Conservation (phyloP, 306 rosid genomes). For the Rubus idaeus region DNA sequence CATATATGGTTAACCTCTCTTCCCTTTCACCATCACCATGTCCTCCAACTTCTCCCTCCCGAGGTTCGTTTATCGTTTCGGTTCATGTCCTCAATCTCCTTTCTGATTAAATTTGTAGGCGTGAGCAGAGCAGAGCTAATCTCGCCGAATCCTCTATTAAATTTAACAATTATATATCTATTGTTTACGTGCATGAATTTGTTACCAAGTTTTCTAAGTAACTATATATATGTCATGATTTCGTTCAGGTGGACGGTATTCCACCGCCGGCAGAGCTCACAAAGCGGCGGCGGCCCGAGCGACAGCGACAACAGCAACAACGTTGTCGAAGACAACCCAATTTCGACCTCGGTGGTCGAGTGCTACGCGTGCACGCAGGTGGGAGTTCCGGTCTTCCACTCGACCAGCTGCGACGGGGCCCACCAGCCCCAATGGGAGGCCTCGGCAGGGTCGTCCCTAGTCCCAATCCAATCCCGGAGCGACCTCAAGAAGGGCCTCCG, state of each 20-base stretch:
- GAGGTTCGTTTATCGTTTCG: constrained; percentile 35
- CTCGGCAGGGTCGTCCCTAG: constrained; percentile 71
- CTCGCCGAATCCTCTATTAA: background rate
- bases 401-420: constrained; percentile 76
- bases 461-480: constrained; percentile 61
- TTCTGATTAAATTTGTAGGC: too few species aligned
- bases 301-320: constrained; percentile 4
- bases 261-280: constrained; percentile 20
- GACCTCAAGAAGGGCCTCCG: constrained; percentile 29
- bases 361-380: constrained; percentile 93
- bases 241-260: constrained; percentile 49
- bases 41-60: constrained; percentile 57
- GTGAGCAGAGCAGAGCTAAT: too few species aligned
- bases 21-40: constrained; percentile 50
- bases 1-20: constrained; percentile 50
- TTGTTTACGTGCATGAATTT: background rate
- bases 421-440: constrained; percentile 94
- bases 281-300: constrained; percentile 8
- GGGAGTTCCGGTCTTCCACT: constrained; percentile 86
- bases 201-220: background rate
- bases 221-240: background rate
- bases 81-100: too few species aligned
- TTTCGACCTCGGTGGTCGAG: constrained; percentile 43
- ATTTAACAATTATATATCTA: background rate
- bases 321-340: constrained; percentile 25